Percentiles rank a stretch among this genome's conserved stretches.
Evolutionary conservation across 2,329 filamentous ascomycete species (phyloP).

Genomic region (Laburnicola sp.): DNA sequence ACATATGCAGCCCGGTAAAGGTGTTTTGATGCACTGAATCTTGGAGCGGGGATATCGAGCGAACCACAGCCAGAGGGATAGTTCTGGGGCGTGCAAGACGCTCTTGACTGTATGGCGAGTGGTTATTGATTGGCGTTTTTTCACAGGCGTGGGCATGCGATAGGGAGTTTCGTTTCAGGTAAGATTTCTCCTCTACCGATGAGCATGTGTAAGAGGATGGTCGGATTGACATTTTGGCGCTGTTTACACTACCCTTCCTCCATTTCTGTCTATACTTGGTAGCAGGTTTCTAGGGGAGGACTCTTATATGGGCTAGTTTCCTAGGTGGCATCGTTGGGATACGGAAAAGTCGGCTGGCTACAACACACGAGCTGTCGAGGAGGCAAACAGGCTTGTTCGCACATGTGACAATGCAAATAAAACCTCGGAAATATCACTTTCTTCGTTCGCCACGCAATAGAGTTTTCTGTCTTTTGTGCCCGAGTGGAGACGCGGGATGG

Average conservation of each 20-base stretch:
- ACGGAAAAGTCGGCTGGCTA: slow-evolving; percentile 15
- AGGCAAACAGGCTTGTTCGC: background rate
- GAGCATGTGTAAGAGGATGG: slow-evolving; percentile 10
- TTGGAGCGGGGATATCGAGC: slow-evolving; percentile 12
- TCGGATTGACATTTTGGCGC: slow-evolving; percentile 24
- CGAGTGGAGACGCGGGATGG: background rate
- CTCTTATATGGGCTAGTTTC: background rate
- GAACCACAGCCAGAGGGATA: slow-evolving; percentile 13
- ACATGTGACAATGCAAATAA: background rate
- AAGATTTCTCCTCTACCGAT: slow-evolving; percentile 4
- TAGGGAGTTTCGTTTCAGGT: slow-evolving; percentile 9
- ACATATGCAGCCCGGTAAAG: slow-evolving; percentile 12
- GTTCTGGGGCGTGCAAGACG: slow-evolving; percentile 4
- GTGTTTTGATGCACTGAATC: slow-evolving; percentile 13
- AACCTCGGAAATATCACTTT: too few species aligned
- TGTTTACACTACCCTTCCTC: slow-evolving; percentile 20
- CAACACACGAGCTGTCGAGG: slow-evolving; percentile 3
- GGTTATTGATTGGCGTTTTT: slow-evolving; percentile 10
- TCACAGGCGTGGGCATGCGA: slow-evolving; percentile 1
- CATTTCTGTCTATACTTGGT: slow-evolving; percentile 33
- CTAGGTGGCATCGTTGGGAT: slow-evolving; percentile 13
- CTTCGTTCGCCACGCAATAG: too few species aligned
- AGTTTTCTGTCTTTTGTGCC: background rate
- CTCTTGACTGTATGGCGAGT: slow-evolving; percentile 3
- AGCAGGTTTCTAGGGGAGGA: slow-evolving; percentile 1